phyloP scores from a whole-genome alignment of 139 green algal species.

The Coelastrella sp. region DNA sequence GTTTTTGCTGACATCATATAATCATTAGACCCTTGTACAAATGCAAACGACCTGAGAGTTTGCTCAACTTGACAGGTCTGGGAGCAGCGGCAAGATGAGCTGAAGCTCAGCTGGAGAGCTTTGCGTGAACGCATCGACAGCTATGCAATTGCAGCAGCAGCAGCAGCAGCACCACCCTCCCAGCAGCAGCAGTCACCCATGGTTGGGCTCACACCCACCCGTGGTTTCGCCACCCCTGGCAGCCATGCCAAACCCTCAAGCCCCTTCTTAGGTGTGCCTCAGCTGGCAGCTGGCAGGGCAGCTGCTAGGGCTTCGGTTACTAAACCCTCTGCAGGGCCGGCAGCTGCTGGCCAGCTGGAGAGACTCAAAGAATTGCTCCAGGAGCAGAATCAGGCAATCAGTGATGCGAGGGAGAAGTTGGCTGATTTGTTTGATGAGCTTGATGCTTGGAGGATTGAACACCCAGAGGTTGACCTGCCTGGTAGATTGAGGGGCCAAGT shows the following conservation, averaged over 20 bases:
- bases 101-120: conserved; percentile 1
- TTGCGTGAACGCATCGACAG: neutral
- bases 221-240: neutral
- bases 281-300: neutral
- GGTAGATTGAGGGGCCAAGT: neutral
- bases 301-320: neutral
- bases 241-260: neutral
- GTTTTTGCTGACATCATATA: too few relatives aligned
- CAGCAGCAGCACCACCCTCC: neutral
- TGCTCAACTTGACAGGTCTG: neutral
- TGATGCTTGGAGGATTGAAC: conserved; percentile 17
- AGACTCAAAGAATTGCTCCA: conserved; percentile 15
- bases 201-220: neutral
- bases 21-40: too few relatives aligned
- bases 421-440: conserved; percentile 17
- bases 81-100: conserved; percentile 27
- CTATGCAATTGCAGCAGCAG: neutral
- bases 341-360: conserved; percentile 13
- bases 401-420: neutral
- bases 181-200: neutral
- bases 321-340: neutral
- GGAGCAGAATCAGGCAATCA: neutral
- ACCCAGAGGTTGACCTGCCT: conserved; percentile 39
- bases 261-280: conserved; percentile 22
- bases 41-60: too few relatives aligned